Percentiles rank a stretch among this genome's conserved stretches.
These are phyloP conservation scores for Lomentospora prolificans DNA, from an alignment of 2,329 filamentous ascomycete genomes.

Conservation along the genomic window DNA sequence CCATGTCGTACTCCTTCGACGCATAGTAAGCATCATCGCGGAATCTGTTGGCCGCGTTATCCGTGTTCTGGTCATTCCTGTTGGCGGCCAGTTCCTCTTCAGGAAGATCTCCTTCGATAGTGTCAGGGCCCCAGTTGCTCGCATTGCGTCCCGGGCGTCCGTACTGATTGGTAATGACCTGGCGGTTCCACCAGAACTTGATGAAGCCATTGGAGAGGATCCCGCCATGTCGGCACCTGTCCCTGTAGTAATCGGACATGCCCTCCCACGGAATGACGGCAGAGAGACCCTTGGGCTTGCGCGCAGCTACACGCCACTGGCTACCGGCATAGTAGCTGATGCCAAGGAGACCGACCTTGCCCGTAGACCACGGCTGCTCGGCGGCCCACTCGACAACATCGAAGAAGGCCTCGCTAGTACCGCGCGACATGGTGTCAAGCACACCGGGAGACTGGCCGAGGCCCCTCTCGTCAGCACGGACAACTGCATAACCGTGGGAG, in stretches of 20 bases:
- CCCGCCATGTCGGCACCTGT: constrained; percentile 51
- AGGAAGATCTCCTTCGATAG: constrained; percentile 47
- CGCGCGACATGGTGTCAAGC: constrained; percentile 38
- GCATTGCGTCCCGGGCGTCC: constrained; percentile 28
- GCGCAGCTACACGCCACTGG: constrained; percentile 38
- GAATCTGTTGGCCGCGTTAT: constrained; percentile 32
- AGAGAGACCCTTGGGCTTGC: constrained; percentile 31
- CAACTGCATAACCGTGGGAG: constrained; percentile 40
- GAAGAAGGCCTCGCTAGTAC: constrained; percentile 37
- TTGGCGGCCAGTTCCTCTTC: constrained; percentile 36
- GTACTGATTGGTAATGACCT: constrained; percentile 60
- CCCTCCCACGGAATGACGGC: constrained; percentile 42
- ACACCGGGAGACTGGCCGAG: constrained; percentile 35
- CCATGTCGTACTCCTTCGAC: constrained; percentile 50
- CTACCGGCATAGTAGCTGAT: constrained; percentile 34
- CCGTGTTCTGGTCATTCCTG: constrained; percentile 33
- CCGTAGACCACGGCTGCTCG: constrained; percentile 33
- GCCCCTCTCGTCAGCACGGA: constrained; percentile 42
- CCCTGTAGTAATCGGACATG: constrained; percentile 44
- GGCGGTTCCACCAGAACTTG: constrained; percentile 56
- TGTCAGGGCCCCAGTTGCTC: constrained; percentile 40
- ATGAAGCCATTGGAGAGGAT: constrained; percentile 52
- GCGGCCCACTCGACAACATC: constrained; percentile 37
- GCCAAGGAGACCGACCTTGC: constrained; percentile 36
- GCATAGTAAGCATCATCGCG: constrained; percentile 37